These are phyloP conservation scores for Mrakia frigida DNA, from an alignment of 768 basidiomycete genomes.

Conservation along the genomic window DNA sequence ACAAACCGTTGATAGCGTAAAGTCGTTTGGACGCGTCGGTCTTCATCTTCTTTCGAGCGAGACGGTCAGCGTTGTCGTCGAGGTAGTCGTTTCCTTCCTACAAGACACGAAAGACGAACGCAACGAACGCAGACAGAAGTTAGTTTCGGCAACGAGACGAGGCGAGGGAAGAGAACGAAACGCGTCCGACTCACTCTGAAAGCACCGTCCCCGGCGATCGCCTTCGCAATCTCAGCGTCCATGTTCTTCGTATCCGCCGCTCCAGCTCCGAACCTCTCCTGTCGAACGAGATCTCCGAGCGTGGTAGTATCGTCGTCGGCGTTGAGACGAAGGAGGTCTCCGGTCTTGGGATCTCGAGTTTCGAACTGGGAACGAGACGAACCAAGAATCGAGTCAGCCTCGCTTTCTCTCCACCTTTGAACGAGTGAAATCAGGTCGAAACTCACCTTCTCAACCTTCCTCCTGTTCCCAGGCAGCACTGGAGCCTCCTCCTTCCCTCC, in stretches of 20 bases:
- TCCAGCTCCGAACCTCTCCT: conserved; percentile 85
- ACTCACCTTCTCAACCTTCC: conserved; percentile 64
- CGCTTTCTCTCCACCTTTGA: background rate
- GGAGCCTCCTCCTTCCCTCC: conserved; percentile 57
- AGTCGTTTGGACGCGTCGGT: conserved; percentile 93
- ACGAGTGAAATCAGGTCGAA: background rate
- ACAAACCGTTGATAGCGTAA: conserved; percentile 86
- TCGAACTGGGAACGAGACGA: conserved; percentile 55
- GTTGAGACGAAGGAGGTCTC: conserved; percentile 81
- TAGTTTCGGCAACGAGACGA: background rate
- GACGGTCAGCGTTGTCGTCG: conserved; percentile 90
- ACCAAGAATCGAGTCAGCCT: background rate
- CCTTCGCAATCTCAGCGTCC: conserved; percentile 80
- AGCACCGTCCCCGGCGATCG: conserved; percentile 80
- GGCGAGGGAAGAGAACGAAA: background rate
- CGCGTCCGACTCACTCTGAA: conserved; percentile 58
- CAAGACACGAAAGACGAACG: background rate
- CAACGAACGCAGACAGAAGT: too few species aligned
- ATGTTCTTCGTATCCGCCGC: conserved; percentile 85
- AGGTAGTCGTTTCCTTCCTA: conserved; percentile 88
- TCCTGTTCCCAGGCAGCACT: conserved; percentile 60
- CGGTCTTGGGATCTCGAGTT: conserved; percentile 82
- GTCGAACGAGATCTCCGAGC: conserved; percentile 84
- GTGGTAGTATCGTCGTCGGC: conserved; percentile 83
- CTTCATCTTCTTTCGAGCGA: conserved; percentile 91